Evolutionary conservation across 2,329 filamentous ascomycete species (phyloP).

Genomic region (Ophiostoma ips): DNA sequence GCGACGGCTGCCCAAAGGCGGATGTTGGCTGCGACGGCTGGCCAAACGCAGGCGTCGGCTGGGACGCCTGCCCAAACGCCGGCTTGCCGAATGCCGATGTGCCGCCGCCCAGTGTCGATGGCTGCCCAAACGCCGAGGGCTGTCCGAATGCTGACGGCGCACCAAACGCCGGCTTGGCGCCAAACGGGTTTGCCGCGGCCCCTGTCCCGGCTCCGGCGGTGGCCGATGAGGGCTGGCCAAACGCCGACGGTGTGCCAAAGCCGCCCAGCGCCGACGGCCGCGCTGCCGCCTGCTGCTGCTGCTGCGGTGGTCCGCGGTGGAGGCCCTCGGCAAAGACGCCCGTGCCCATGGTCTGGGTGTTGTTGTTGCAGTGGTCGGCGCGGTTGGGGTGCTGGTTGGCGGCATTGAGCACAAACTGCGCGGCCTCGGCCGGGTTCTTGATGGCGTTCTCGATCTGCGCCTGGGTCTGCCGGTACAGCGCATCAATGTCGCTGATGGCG

Average conservation of each 20-base stretch:
- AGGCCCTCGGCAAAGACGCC: conserved; percentile 31
- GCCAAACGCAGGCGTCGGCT: conserved; percentile 15
- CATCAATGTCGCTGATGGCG: conserved; percentile 44
- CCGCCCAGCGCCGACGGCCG: not conserved
- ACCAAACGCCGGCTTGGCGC: conserved; percentile 10
- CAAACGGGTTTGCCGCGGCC: conserved; percentile 9
- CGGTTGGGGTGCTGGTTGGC: conserved; percentile 64
- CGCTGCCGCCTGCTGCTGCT: conserved; percentile 1
- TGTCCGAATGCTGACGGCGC: not conserved
- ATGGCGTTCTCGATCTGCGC: conserved; percentile 60
- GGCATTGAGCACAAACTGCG: conserved; percentile 52
- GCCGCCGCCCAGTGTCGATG: conserved; percentile 12
- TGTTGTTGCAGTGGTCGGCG: conserved; percentile 44
- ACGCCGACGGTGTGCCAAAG: conserved; percentile 9
- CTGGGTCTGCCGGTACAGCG: conserved; percentile 48
- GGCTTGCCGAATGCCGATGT: conserved; percentile 10
- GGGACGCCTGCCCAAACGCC: not conserved
- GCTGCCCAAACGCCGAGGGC: conserved; percentile 13
- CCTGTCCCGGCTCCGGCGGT: not conserved
- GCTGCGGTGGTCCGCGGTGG: conserved; percentile 5
- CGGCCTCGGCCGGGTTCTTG: conserved; percentile 55
- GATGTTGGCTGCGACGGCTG: conserved; percentile 17
- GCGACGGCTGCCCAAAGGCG: conserved; percentile 13
- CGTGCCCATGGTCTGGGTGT: conserved; percentile 27
- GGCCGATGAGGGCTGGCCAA: not conserved